Evolutionary conservation across 1,284 basidiomycete genomes (phyloP).

Genomic region (Microbotryum violaceum): DNA sequence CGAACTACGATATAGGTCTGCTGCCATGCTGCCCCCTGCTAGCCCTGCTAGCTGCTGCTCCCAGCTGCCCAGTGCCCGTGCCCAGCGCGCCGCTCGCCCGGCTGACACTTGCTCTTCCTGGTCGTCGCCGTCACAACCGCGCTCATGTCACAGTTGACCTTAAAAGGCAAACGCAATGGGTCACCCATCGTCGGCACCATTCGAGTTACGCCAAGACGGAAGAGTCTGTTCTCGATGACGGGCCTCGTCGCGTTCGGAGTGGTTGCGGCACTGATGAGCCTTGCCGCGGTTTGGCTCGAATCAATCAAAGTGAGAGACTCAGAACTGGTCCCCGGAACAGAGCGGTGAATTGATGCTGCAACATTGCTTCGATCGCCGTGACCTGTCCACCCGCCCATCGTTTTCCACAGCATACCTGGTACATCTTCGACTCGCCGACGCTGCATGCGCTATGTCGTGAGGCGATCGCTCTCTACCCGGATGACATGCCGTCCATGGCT

Average conservation of each 20-base stretch:
- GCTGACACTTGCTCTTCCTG: neutral
- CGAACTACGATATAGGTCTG: too few species aligned
- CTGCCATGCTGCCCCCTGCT: too few species aligned
- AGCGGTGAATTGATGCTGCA: neutral
- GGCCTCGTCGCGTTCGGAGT: conserved; percentile 15
- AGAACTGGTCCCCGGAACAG: neutral
- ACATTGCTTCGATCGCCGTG: neutral
- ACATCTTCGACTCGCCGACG: conserved; percentile 59
- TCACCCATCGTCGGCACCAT: neutral
- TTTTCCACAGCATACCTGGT: conserved; percentile 38
- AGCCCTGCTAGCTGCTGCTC: too few species aligned
- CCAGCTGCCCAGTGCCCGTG: too few species aligned
- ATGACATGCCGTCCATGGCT: conserved; percentile 60
- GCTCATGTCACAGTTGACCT: neutral
- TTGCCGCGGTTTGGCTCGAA: conserved; percentile 21
- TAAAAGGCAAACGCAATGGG: neutral
- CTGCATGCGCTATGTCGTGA: conserved; percentile 61
- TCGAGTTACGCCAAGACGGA: neutral
- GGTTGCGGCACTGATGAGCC: conserved; percentile 14
- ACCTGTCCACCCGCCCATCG: neutral
- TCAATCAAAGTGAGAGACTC: conserved; percentile 24
- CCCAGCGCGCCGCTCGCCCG: neutral
- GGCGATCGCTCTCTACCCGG: conserved; percentile 55
- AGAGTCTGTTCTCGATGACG: conserved; percentile 9
- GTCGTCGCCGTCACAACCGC: neutral